Evolutionary conservation across 306 rosid species (phyloP).

Genomic region (Sechiopsis laciniata): DNA sequence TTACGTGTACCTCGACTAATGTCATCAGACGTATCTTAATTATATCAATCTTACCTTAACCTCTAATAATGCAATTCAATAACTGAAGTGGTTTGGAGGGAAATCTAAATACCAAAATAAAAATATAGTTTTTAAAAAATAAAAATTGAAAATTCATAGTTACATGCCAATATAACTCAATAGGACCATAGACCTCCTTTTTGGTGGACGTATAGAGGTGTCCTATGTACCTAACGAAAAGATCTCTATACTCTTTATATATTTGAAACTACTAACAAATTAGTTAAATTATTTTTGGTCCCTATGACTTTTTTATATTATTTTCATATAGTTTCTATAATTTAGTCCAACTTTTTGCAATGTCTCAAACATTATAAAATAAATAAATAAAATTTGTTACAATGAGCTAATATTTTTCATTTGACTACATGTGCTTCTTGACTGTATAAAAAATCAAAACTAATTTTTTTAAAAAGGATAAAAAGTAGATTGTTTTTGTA

Average conservation of each 20-base stretch:
- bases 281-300: background rate
- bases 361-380: background rate
- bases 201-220: background rate
- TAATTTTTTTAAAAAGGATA: no score
- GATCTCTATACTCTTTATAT: background rate
- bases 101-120: background rate
- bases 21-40: no score
- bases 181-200: background rate
- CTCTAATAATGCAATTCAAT: background rate
- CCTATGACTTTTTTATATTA: background rate
- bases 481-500: no score
- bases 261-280: background rate
- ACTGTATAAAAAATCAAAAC: no score
- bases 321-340: no score
- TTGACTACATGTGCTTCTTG: no score
- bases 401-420: no score
- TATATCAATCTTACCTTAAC: background rate
- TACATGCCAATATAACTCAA: background rate
- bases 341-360: background rate
- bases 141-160: background rate
- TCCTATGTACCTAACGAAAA: background rate
- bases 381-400: no score
- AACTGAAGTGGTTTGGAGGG: constrained; percentile 5
- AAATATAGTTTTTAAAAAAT: background rate
- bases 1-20: no score